These are phyloP conservation scores for Penicillium turbatum DNA, from an alignment of 495 filamentous ascomycete species.

Conservation along the genomic window DNA sequence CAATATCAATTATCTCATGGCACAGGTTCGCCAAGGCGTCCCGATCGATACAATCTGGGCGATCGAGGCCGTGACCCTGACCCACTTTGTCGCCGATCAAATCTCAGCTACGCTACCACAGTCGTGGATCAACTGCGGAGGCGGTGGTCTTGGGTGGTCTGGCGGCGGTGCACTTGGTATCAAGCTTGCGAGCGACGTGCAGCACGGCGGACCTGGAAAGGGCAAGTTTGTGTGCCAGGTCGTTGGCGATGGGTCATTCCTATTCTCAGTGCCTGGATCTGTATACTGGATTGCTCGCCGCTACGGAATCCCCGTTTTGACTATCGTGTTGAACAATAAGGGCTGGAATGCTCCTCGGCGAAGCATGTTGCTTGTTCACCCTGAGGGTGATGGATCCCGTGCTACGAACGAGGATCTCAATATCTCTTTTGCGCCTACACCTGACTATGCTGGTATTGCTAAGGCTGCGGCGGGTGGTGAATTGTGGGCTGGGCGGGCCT, in stretches of 20 bases:
- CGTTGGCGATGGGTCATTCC: slow-evolving; percentile 87
- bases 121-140: slow-evolving; percentile 90
- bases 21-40: slow-evolving; percentile 56
- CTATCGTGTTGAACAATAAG: slow-evolving; percentile 91
- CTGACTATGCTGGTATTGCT: slow-evolving; percentile 89
- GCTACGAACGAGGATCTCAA: slow-evolving; percentile 84
- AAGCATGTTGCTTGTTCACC: slow-evolving; percentile 77
- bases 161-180: slow-evolving; percentile 84
- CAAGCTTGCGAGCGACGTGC: slow-evolving; percentile 71
- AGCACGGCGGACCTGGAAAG: slow-evolving; percentile 54
- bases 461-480: slow-evolving; percentile 81
- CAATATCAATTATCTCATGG: slow-evolving; percentile 65
- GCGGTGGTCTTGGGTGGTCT: slow-evolving; percentile 93
- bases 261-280: slow-evolving; percentile 82
- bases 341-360: slow-evolving; percentile 84
- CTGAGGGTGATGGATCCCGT: slow-evolving; percentile 70
- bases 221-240: slow-evolving; percentile 88
- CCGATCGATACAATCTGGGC: slow-evolving; percentile 79
- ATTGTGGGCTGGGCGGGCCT: slow-evolving; percentile 63
- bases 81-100: slow-evolving; percentile 72
- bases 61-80: slow-evolving; percentile 86
- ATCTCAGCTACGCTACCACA: slow-evolving; percentile 72
- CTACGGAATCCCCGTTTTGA: slow-evolving; percentile 84
- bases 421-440: slow-evolving; percentile 79
- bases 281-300: slow-evolving; percentile 90